phyloP scores from a whole-genome alignment of 2,329 filamentous ascomycete species.

The Aspergillus ruber region DNA sequence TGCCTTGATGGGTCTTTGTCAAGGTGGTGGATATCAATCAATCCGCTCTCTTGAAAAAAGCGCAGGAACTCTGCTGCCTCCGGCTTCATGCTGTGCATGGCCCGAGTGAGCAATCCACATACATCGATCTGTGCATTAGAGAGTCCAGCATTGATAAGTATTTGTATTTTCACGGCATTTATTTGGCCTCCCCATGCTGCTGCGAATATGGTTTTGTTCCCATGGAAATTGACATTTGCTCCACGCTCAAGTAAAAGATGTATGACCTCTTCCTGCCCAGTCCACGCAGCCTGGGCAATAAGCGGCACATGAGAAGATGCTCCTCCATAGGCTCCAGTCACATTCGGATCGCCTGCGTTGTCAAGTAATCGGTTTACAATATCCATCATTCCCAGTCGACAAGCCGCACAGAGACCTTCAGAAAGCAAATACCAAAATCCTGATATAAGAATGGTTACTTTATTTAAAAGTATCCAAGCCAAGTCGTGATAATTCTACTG shows the following conservation, averaged over 20 bases:
- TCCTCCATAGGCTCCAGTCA: not conserved
- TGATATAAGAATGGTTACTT: not conserved
- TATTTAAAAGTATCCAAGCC: not conserved
- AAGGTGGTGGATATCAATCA: not conserved
- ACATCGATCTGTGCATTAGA: not conserved
- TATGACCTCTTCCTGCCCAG: not conserved
- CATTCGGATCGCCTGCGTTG: constrained; percentile 1
- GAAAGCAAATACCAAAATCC: not conserved
- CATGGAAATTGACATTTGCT: not conserved
- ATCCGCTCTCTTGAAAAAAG: not conserved
- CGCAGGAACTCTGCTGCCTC: not conserved
- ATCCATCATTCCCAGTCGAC: not conserved
- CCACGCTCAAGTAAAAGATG: not conserved
- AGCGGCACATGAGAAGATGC: not conserved
- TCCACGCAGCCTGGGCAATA: constrained; percentile 1
- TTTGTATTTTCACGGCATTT: not conserved
- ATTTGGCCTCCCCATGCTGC: constrained; percentile 1
- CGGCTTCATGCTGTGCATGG: constrained; percentile 1
- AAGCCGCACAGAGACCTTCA: constrained; percentile 1
- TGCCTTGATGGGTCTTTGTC: not conserved
- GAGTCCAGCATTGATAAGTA: not conserved
- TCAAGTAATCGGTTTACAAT: constrained; percentile 1
- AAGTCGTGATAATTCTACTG: not conserved
- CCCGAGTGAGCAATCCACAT: not conserved
- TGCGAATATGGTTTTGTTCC: not conserved